Conservation (phyloP, 2,329 filamentous ascomycete species). For the Verruconis gallopava region DNA sequence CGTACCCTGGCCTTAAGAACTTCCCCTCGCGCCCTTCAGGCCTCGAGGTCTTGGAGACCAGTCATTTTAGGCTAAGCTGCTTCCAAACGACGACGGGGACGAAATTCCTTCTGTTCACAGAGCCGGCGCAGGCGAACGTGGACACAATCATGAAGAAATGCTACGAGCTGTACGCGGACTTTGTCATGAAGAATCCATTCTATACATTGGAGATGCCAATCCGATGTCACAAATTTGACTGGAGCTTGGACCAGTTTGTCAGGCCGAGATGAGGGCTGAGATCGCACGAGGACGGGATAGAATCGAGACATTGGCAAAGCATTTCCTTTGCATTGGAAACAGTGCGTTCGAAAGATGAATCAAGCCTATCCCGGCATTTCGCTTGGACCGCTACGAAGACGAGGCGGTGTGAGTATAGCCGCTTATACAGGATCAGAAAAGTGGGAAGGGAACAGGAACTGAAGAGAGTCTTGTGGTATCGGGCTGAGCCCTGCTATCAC, state of each 20-base stretch:
- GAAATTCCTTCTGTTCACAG: conserved; percentile 93
- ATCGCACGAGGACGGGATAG: neutral
- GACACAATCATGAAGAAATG: conserved; percentile 72
- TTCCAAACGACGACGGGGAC: conserved; percentile 89
- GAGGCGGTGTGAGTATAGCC: too few relatives aligned
- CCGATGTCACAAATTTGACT: conserved; percentile 87
- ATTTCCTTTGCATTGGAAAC: neutral
- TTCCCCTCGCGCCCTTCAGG: conserved; percentile 46
- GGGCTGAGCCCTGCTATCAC: too few relatives aligned
- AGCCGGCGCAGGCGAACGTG: conserved; percentile 74
- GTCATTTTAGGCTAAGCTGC: conserved; percentile 90
- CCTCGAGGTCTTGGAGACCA: conserved; percentile 83
- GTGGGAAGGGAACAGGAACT: too few relatives aligned
- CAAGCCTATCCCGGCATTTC: too few relatives aligned
- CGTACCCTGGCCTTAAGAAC: conserved; percentile 15
- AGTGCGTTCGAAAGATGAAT: neutral
- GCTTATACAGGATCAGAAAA: too few relatives aligned
- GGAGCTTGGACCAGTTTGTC: conserved; percentile 61
- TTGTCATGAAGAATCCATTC: conserved; percentile 99
- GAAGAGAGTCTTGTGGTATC: too few relatives aligned
- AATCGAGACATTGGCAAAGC: neutral
- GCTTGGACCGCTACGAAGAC: too few relatives aligned
- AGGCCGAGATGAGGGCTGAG: neutral
- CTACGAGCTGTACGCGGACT: conserved; percentile 92
- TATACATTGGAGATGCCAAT: conserved; percentile 98